A percentile compares a stretch with the other conserved stretches of the same genome.
Evolutionary conservation across 23 red algal species (phyloP).

Genomic region (Agarophyton chilense): DNA sequence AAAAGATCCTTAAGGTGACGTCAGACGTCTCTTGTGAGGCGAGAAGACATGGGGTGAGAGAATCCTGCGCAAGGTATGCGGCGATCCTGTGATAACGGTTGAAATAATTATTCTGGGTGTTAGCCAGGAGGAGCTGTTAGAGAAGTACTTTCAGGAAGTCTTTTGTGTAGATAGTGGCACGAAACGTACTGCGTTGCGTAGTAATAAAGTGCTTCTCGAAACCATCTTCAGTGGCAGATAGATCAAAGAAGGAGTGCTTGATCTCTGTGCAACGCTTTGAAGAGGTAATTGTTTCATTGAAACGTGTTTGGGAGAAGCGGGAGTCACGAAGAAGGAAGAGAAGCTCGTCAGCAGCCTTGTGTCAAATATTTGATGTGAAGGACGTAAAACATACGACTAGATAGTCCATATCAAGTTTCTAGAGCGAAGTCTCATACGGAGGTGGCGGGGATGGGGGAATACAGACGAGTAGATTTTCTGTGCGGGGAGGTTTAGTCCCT

Average conservation of each 20-base stretch:
- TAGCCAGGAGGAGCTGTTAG: neutral
- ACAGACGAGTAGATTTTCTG: neutral
- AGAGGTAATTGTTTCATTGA: too few species aligned
- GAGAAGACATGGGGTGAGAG: neutral
- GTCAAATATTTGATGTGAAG: neutral
- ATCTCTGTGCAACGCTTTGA: neutral
- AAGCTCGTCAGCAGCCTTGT: neutral
- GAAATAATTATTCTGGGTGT: neutral
- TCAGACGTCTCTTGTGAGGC: neutral
- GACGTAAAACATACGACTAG: neutral
- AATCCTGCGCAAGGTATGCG: neutral
- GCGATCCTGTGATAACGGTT: neutral
- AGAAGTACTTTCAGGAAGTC: neutral
- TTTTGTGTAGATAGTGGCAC: neutral
- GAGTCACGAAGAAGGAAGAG: neutral
- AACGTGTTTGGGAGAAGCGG: too few species aligned
- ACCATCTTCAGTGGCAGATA: neutral
- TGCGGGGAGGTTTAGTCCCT: neutral
- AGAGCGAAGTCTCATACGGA: neutral
- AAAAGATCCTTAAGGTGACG: neutral
- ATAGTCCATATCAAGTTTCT: neutral
- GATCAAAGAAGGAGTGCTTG: neutral
- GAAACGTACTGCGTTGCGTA: neutral
- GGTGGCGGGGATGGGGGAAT: neutral
- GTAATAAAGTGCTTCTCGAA: neutral